phyloP scores from a whole-genome alignment of 768 basidiomycete genomes.

The Pholiota molesta region DNA sequence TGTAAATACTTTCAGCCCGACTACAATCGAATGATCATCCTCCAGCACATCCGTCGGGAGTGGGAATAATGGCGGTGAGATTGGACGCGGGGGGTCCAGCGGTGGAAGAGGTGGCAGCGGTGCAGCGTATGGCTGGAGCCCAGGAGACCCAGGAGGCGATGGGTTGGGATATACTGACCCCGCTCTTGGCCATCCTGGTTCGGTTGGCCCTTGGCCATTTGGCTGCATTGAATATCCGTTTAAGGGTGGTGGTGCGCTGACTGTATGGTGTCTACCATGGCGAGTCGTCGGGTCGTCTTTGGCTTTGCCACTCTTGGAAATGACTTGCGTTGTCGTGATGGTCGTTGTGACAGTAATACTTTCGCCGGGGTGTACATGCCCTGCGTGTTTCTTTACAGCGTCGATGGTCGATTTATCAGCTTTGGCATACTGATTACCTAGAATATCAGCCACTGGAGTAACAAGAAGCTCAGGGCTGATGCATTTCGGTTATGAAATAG shows the following conservation, averaged over 20 bases:
- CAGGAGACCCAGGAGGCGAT: conserved; percentile 11
- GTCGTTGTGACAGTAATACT: conserved; percentile 31
- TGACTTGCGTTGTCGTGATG: conserved; percentile 32
- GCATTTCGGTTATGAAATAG: neutral
- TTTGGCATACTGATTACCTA: conserved; percentile 33
- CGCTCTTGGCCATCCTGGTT: conserved; percentile 18
- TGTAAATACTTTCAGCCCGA: conserved; percentile 31
- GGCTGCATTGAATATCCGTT: conserved; percentile 10
- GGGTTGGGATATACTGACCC: conserved; percentile 5
- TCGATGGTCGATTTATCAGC: conserved; percentile 32
- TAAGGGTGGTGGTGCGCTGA: conserved; percentile 13
- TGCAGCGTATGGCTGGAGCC: neutral
- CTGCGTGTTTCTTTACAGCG: conserved; percentile 24
- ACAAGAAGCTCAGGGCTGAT: neutral
- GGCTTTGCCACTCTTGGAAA: conserved; percentile 19
- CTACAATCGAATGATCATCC: conserved; percentile 29
- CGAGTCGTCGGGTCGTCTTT: conserved; percentile 8
- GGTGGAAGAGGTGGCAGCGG: conserved; percentile 13
- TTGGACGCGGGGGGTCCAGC: conserved; percentile 11
- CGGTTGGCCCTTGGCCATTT: conserved; percentile 2
- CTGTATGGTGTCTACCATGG: conserved; percentile 8
- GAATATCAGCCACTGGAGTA: neutral
- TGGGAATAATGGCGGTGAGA: conserved; percentile 13
- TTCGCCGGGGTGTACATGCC: conserved; percentile 17
- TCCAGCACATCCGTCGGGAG: conserved; percentile 23